phyloP scores from a whole-genome alignment of 192 early-diverging fungal genomes.

The Linnemannia schmuckeri region DNA sequence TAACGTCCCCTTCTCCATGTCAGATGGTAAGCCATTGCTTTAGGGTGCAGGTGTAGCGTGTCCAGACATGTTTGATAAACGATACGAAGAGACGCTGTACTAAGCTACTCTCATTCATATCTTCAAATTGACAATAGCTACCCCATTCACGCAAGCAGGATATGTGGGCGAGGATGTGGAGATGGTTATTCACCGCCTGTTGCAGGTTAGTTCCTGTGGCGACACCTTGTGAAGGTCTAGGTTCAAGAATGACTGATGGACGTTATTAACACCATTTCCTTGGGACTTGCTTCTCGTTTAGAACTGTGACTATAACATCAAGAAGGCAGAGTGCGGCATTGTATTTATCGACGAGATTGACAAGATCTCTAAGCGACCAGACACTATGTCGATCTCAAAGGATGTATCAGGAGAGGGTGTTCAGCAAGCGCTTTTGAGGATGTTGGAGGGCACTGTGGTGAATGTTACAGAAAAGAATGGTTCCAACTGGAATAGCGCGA shows the following conservation, averaged over 20 bases:
- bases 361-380: slow-evolving; percentile 87
- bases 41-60: background rate
- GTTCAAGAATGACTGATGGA: background rate
- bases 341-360: slow-evolving; percentile 96
- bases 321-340: slow-evolving; percentile 86
- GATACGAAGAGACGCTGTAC: background rate
- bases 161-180: slow-evolving; percentile 96
- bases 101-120: background rate
- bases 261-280: background rate
- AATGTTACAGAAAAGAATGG: slow-evolving; percentile 88
- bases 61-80: background rate
- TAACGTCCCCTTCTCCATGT: slow-evolving; percentile 90
- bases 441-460: slow-evolving; percentile 92
- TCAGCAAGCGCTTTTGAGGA: slow-evolving; percentile 86
- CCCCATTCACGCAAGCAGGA: slow-evolving; percentile 91
- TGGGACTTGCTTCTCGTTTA: background rate
- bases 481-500: slow-evolving; percentile 54
- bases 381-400: slow-evolving; percentile 78
- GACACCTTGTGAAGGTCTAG: background rate
- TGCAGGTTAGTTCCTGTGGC: slow-evolving; percentile 66
- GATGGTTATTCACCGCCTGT: slow-evolving; percentile 82
- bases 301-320: slow-evolving; percentile 90
- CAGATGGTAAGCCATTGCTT: slow-evolving; percentile 67
- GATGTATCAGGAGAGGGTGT: slow-evolving; percentile 96
- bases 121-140: slow-evolving; percentile 53